These are phyloP conservation scores for Parmelia sp. DNA, from an alignment of 495 filamentous ascomycete genomes.

Conservation along the genomic window DNA sequence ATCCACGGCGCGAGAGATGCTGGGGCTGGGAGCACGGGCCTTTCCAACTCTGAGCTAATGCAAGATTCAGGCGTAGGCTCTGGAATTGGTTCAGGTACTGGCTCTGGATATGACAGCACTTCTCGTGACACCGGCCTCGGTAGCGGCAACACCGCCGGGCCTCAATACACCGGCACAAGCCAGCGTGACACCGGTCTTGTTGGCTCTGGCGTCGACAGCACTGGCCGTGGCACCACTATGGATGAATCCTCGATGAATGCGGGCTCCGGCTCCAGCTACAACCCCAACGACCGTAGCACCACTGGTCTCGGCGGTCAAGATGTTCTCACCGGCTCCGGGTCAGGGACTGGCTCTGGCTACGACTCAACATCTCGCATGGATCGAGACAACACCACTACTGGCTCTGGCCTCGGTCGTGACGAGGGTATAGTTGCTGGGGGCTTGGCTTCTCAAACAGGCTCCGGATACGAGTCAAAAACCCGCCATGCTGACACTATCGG, in stretches of 20 bases:
- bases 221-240: slow-evolving; percentile 2
- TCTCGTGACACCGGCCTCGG: slow-evolving; percentile 17
- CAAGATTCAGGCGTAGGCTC: slow-evolving; percentile 8
- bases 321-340: background rate
- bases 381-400: slow-evolving; percentile 2
- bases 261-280: slow-evolving; percentile 21
- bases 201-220: slow-evolving; percentile 29
- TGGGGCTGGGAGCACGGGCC: slow-evolving; percentile 22
- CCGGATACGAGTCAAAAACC: slow-evolving; percentile 20
- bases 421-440: background rate
- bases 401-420: slow-evolving; percentile 3
- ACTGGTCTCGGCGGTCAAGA: background rate
- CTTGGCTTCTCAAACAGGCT: background rate
- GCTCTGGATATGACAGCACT: slow-evolving; percentile 14
- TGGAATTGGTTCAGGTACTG: slow-evolving; percentile 11
- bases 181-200: slow-evolving; percentile 53
- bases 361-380: slow-evolving; percentile 1
- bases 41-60: slow-evolving; percentile 12
- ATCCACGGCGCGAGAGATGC: slow-evolving; percentile 33
- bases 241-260: slow-evolving; percentile 7
- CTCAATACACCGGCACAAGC: slow-evolving; percentile 45
- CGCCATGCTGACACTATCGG: slow-evolving; percentile 36
- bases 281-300: slow-evolving; percentile 2
- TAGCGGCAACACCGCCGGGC: slow-evolving; percentile 42
- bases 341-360: background rate